These are phyloP conservation scores for Sambucus nigra DNA, from an alignment of 129 eudicot genomes.

Conservation along the genomic window DNA sequence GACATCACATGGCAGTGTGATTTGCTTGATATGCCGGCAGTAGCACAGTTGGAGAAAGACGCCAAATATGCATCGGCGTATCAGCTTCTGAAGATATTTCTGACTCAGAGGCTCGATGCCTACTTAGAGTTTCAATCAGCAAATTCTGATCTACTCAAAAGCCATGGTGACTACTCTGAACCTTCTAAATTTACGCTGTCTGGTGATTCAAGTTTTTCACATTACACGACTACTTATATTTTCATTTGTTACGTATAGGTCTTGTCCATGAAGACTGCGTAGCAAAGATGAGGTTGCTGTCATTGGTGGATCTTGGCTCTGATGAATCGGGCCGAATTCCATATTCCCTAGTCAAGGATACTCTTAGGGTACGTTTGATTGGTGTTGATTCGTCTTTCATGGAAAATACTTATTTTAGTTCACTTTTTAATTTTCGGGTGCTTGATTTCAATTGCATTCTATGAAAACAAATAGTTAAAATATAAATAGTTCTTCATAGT, in stretches of 20 bases:
- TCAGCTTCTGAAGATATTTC: slow-evolving; percentile 64
- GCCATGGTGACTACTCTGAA: slow-evolving; percentile 60
- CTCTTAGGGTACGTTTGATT: slow-evolving; percentile 51
- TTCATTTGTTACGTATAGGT: too few relatives aligned
- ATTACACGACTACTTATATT: slow-evolving; percentile 60
- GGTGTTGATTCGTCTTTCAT: too few relatives aligned
- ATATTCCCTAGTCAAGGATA: slow-evolving; percentile 50
- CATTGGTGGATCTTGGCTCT: too few relatives aligned
- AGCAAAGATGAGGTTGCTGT: too few relatives aligned
- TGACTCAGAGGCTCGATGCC: slow-evolving; percentile 54
- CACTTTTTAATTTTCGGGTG: too few relatives aligned
- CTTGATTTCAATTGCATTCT: too few relatives aligned
- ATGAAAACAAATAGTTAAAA: too few relatives aligned
- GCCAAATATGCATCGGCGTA: slow-evolving; percentile 43
- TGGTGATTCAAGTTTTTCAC: slow-evolving; percentile 73
- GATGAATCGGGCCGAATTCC: slow-evolving; percentile 62
- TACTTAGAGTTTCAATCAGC: slow-evolving; percentile 59
- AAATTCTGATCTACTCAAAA: slow-evolving; percentile 39
- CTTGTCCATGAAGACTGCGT: too few relatives aligned
- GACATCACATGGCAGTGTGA: slow-evolving; percentile 45
- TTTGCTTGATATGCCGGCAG: slow-evolving; percentile 77
- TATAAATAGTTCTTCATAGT: too few relatives aligned
- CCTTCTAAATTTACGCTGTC: slow-evolving; percentile 73
- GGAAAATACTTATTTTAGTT: too few relatives aligned
- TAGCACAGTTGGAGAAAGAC: slow-evolving; percentile 83